Base-by-base conservation (phyloP, 805 yeast species). In the Brettanomyces sp. region DNA sequence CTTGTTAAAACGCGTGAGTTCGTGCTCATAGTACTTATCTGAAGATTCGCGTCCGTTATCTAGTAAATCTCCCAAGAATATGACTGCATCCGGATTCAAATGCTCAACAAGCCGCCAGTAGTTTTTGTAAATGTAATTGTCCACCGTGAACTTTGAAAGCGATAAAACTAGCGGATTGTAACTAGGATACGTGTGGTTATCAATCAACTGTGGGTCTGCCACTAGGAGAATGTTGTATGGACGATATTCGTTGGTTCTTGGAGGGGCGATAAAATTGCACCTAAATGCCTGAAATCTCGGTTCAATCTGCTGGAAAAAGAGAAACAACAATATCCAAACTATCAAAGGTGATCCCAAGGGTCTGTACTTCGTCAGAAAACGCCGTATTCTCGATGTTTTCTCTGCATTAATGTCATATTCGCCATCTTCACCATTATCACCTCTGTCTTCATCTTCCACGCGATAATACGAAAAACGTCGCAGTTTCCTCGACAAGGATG, bases 131-230 rank as follows among this genome's bases (percentile, higher is more conserved):
- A 87, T 80, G 56, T 88, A 91, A 51, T 82, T 79, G 60, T 93
- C 98, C 12, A 85, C 72, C 38, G 87, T 57, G 48, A 68, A 64
- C 51, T 75, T 69, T 0, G 93, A 76, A 14, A 86, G 49, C 48
- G 67, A 65, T 56, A 82, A 70, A 6, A 83, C 56, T 1, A 72
- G 30, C 23, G 64, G 48, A 1, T 82, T 79, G 49, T 93, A 70
- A 3, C 76, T 80, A 0, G 95, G 95, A 59, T 93, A 93, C 0
- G 98, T 85, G 62, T 85, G 78, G 28, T 71, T 78, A 58, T 93
- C 99, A 56, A 93, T 83, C 30, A 93, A 70, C 60, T 93, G 99
- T 0, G 99, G 98, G 61, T 93, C 99, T 0, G 97, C 97, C 39
- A 87, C 73, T n/a, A 93, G 36, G 11, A 52, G 35, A 3, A 52